phyloP scores from a whole-genome alignment of 2,329 filamentous ascomycete species.

The Cadophora sp. region DNA sequence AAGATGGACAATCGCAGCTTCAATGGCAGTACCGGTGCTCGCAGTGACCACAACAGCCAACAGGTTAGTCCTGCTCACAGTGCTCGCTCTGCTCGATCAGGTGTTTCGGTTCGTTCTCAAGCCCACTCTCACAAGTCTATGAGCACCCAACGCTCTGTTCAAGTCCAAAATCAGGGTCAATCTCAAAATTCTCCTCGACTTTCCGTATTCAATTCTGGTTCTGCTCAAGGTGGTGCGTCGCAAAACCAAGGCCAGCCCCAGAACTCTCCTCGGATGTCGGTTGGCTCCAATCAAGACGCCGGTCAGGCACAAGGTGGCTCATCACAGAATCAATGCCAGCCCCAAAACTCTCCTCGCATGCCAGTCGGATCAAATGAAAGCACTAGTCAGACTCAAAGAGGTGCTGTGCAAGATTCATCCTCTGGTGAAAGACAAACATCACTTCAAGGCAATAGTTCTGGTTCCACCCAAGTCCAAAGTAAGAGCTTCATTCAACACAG shows the following conservation, averaged over 20 bases:
- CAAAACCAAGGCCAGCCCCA: background rate
- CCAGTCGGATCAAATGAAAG: background rate
- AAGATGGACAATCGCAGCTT: conserved; percentile 23
- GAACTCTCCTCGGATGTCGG: background rate
- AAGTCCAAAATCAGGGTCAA: background rate
- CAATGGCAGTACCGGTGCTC: background rate
- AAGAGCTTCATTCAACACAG: background rate
- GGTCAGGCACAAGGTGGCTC: background rate
- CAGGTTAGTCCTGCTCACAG: conserved; percentile 2
- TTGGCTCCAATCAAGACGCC: background rate
- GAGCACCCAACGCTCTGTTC: background rate
- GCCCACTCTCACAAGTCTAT: conserved; percentile 1
- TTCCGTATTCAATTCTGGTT: background rate
- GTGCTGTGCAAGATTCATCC: background rate
- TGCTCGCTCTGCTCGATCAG: background rate
- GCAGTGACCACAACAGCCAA: background rate
- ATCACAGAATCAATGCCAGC: background rate
- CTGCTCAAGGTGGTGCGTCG: background rate
- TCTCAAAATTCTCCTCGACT: background rate
- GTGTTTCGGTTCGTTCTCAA: background rate
- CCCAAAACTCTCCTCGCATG: background rate
- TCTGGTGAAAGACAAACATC: background rate
- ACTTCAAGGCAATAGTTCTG: conserved; percentile 2
- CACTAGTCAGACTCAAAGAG: background rate
- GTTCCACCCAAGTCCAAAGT: background rate